phyloP scores from a whole-genome alignment of 768 basidiomycete species.

The Rhizopogon vesiculosus region DNA sequence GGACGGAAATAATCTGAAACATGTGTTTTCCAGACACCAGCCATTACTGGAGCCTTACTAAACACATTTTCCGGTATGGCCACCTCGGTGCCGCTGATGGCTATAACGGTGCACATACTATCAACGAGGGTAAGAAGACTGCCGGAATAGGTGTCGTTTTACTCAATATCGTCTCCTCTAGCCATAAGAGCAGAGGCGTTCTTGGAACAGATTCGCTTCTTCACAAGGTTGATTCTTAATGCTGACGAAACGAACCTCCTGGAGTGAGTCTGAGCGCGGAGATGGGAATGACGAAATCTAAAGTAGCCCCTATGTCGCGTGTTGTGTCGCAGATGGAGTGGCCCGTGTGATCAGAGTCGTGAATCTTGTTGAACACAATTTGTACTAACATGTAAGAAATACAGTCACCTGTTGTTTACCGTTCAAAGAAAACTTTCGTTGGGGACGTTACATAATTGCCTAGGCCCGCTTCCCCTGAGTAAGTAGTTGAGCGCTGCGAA shows the following conservation, averaged over 20 bases:
- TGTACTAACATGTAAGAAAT: not conserved
- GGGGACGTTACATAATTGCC: slow-evolving; percentile 7
- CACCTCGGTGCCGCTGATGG: slow-evolving; percentile 24
- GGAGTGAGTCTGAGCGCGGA: slow-evolving; percentile 5
- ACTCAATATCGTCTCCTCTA: slow-evolving; percentile 7
- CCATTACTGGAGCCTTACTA: slow-evolving; percentile 41
- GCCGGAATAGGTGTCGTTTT: not conserved
- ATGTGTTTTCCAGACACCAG: slow-evolving; percentile 32
- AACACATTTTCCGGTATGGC: slow-evolving; percentile 43
- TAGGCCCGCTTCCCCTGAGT: no score
- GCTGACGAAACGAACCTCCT: slow-evolving; percentile 22
- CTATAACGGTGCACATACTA: slow-evolving; percentile 31
- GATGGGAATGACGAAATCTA: not conserved
- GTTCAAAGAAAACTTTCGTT: not conserved
- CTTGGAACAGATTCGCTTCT: slow-evolving; percentile 27
- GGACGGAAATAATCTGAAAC: slow-evolving; percentile 18
- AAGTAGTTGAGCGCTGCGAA: not conserved
- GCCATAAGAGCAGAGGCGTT: slow-evolving; percentile 25
- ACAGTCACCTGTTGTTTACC: not conserved
- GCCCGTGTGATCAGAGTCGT: not conserved
- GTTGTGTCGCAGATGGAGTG: not conserved
- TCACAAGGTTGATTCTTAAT: slow-evolving; percentile 28
- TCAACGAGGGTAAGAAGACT: slow-evolving; percentile 20
- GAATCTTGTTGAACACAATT: not conserved
- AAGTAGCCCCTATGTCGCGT: not conserved